These are phyloP conservation scores for Psilocybe tampanensis DNA, from an alignment of 768 basidiomycete species.

Conservation along the genomic window DNA sequence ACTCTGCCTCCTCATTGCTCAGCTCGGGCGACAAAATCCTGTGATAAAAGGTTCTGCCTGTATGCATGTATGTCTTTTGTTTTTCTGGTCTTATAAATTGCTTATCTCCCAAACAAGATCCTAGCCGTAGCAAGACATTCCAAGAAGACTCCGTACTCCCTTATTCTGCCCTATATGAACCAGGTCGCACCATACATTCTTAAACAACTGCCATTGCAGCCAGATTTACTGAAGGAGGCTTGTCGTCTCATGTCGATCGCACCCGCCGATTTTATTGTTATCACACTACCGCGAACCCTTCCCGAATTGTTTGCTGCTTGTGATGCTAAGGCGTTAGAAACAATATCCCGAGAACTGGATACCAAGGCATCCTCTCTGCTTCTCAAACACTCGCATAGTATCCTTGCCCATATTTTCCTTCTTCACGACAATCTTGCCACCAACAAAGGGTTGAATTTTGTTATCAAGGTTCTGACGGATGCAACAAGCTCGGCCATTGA, in stretches of 20 bases:
- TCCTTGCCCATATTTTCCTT: constrained; percentile 71
- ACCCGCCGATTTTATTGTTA: constrained; percentile 60
- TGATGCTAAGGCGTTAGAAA: constrained; percentile 59
- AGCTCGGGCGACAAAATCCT: constrained; percentile 68
- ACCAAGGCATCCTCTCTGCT: constrained; percentile 16
- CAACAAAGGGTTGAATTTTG: constrained; percentile 60
- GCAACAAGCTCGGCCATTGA: constrained; percentile 42
- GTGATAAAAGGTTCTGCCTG: constrained; percentile 70
- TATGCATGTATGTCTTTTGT: constrained; percentile 54
- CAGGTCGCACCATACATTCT: constrained; percentile 69
- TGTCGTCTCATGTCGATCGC: constrained; percentile 69
- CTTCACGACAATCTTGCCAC: constrained; percentile 56
- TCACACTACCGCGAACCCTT: constrained; percentile 64
- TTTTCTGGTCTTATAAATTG: background rate
- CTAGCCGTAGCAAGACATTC: constrained; percentile 55
- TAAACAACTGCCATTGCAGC: constrained; percentile 57
- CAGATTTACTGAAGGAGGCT: constrained; percentile 58
- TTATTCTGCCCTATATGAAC: constrained; percentile 71
- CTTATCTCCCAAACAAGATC: constrained; percentile 44
- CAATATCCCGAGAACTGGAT: constrained; percentile 60
- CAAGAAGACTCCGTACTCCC: constrained; percentile 62
- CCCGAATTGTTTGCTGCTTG: constrained; percentile 69
- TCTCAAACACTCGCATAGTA: constrained; percentile 50
- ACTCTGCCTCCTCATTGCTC: constrained; percentile 63
- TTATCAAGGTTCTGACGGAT: constrained; percentile 58